Base-by-base conservation (phyloP, 345 rosid species). In the Odontarrhena argentea region DNA sequence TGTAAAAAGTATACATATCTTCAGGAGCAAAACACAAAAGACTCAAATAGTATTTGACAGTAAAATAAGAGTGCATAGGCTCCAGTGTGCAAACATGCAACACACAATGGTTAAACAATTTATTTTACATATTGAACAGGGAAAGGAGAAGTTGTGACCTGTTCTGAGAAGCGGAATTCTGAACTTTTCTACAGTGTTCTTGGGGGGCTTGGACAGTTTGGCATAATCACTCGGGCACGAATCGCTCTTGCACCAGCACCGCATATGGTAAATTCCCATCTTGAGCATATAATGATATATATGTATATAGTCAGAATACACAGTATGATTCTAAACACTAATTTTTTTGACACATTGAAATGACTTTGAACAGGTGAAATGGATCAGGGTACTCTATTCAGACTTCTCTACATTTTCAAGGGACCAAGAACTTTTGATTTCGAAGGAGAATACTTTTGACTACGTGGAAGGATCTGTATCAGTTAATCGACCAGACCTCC, bases 141-240 rank as follows among this genome's bases (percentile, higher is more conserved):
- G 57, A 95, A 80, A 63, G 99, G 97, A 76, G 88, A 88, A 43
- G 85, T 86, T 1, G 34, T 91, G 45, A 83, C 84, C 68, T 95
- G 96, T 83, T 88, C 96, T 22, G 82, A 85, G 73, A 76, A 81
- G 78, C 77, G 67, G 74, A 91, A 95, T 55, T 69, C 87, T 43
- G 96, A 91, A 60, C 96, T 95, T 54, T 95, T 91, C 66, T 70
- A 88, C 68, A 82, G 90, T 64, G 90, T 83, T 59, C 90, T 95
- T 76, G 97, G 99, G 6, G 99, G 97, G 64, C 93, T 95, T 47
- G 99, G 99, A 55, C 99, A 95, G 78, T 91, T 88, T 60, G 99
- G 99, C 36, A 77, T 95, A 74, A 88, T 95, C 74, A 91, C 97
- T 22, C 78, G 87, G 48, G 97, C 99, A 7, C 65, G 82, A 62